These are phyloP conservation scores for Epicoccum sorghinum DNA, from an alignment of 2,329 filamentous ascomycete genomes.

Conservation along the genomic window DNA sequence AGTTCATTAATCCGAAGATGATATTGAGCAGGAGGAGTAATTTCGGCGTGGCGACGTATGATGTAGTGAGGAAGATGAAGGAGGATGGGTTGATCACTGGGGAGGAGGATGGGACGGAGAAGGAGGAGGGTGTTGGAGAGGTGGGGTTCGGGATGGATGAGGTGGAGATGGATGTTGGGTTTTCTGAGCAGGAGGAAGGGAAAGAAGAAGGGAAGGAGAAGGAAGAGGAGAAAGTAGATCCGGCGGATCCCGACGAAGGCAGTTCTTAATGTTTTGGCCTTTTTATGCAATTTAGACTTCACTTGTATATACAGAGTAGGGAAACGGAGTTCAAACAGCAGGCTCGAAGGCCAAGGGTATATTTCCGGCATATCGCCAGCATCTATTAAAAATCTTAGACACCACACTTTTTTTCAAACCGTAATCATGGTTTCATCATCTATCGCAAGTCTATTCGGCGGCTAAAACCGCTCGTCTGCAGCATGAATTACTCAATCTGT, in stretches of 20 bases:
- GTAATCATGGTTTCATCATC: background rate
- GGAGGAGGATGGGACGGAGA: conserved; percentile 16
- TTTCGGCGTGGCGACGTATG: conserved; percentile 24
- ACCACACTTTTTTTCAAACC: background rate
- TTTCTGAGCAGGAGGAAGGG: background rate
- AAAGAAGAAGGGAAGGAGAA: background rate
- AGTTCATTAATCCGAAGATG: conserved; percentile 19
- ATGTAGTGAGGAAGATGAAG: conserved; percentile 23
- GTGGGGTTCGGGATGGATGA: background rate
- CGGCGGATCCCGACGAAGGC: no score
- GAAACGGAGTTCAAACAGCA: background rate
- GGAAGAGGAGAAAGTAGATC: no score
- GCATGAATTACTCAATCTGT: background rate
- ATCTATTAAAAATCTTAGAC: conserved; percentile 10
- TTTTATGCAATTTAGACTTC: no score
- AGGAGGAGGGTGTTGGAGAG: background rate
- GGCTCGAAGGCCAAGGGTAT: conserved; percentile 11
- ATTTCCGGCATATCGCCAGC: background rate
- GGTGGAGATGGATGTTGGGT: background rate
- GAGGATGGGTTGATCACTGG: conserved; percentile 18
- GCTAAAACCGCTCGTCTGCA: conserved; percentile 3
- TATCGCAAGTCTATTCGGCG: background rate
- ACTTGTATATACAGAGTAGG: background rate
- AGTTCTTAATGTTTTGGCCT: no score
- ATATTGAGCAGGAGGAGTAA: conserved; percentile 24